A percentile compares a stretch with the other conserved stretches of the same genome.
phyloP scores from a whole-genome alignment of 495 filamentous ascomycete species.

The Trypethelium eluteriae region DNA sequence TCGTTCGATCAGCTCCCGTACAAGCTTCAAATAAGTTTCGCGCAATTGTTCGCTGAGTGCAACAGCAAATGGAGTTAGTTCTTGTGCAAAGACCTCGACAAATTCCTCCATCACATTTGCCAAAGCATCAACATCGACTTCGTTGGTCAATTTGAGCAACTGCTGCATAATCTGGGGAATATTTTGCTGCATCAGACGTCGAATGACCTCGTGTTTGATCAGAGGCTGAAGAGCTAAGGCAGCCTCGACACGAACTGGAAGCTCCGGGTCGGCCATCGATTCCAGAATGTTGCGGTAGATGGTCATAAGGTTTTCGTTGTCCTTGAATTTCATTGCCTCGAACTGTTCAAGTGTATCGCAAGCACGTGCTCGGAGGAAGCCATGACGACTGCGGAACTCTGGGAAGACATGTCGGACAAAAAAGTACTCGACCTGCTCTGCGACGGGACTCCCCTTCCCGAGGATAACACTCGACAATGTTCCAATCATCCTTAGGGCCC shows the following conservation, averaged over 20 bases:
- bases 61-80: conserved; percentile 96
- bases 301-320: conserved; percentile 83
- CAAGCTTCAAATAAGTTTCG: conserved; percentile 91
- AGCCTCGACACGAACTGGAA: conserved; percentile 91
- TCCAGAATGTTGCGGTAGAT: conserved; percentile 96
- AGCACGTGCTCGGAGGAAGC: conserved; percentile 87
- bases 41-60: conserved; percentile 92
- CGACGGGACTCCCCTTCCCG: conserved; percentile 95
- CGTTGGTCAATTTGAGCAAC: conserved; percentile 88
- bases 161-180: conserved; percentile 99
- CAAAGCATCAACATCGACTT: conserved; percentile 86
- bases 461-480: conserved; percentile 89
- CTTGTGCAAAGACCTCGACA: conserved; percentile 92
- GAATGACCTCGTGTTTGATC: conserved; percentile 90
- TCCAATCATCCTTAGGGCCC: conserved; percentile 93
- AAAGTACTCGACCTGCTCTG: conserved; percentile 97
- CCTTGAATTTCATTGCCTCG: conserved; percentile 90
- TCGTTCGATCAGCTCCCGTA: conserved; percentile 82
- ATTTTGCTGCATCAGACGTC: conserved; percentile 88
- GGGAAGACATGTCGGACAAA: conserved; percentile 97
- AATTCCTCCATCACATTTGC: conserved; percentile 99
- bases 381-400: conserved; percentile 87
- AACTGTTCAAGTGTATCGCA: conserved; percentile 98
- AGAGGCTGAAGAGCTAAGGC: conserved; percentile 90
- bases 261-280: conserved; percentile 84